Percentiles rank a stretch among this genome's conserved stretches.
These are phyloP conservation scores for Lachnellula cervina DNA, from an alignment of 2,329 filamentous ascomycete species.

Conservation along the genomic window DNA sequence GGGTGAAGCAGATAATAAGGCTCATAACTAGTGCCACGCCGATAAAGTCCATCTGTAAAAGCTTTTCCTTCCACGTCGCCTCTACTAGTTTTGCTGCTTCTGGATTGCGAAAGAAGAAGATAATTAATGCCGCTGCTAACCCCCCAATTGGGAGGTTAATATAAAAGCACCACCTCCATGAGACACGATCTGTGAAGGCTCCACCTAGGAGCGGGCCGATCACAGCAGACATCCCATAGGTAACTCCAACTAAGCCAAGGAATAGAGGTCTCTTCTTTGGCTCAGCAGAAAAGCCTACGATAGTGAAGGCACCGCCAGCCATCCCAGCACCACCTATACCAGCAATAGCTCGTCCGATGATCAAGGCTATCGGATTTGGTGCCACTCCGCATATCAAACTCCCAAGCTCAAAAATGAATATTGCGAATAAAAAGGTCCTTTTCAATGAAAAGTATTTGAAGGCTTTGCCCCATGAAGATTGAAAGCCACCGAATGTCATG, in stretches of 20 bases:
- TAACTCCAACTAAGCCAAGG: slow-evolving; percentile 23
- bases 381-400: slow-evolving; percentile 26
- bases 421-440: slow-evolving; percentile 13
- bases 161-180: slow-evolving; percentile 34
- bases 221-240: slow-evolving; percentile 14
- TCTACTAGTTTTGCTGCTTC: slow-evolving; percentile 32
- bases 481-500: slow-evolving; percentile 35
- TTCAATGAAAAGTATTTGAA: slow-evolving; percentile 25
- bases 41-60: slow-evolving; percentile 36
- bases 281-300: slow-evolving; percentile 33
- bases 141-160: slow-evolving; percentile 29
- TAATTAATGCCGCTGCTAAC: background rate
- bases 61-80: slow-evolving; percentile 36
- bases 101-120: slow-evolving; percentile 39
- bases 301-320: slow-evolving; percentile 37
- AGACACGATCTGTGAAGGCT: slow-evolving; percentile 31
- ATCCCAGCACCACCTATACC: slow-evolving; percentile 21
- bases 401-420: slow-evolving; percentile 29
- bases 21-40: slow-evolving; percentile 30
- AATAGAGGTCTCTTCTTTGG: slow-evolving; percentile 8
- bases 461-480: slow-evolving; percentile 12
- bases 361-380: slow-evolving; percentile 23
- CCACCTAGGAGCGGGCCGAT: slow-evolving; percentile 30
- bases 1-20: slow-evolving; percentile 29
- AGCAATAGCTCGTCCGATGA: slow-evolving; percentile 28